phyloP scores from a whole-genome alignment of 129 eudicot genomes.

The Kitagawia praeruptora region DNA sequence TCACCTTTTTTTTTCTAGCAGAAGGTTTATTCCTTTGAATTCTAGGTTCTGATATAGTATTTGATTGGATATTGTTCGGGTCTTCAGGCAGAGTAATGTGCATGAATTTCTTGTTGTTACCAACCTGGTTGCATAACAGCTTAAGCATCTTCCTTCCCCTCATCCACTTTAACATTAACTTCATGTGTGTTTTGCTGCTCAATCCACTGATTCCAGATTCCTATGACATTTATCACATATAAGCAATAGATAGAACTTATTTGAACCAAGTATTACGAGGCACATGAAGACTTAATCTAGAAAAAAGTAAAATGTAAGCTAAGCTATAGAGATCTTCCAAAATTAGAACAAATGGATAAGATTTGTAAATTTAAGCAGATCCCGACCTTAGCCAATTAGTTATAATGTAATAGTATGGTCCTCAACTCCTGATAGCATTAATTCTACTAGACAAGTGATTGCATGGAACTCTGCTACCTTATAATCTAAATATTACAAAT shows the following conservation, averaged over 20 bases:
- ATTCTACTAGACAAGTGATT: background rate
- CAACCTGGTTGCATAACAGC: constrained; percentile 38
- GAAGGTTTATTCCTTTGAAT: constrained; percentile 14
- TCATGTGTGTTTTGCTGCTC: constrained; percentile 60
- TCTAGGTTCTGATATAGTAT: constrained; percentile 7
- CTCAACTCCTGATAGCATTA: background rate
- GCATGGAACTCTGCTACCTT: background rate
- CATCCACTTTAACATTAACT: constrained; percentile 62
- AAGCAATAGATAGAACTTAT: background rate
- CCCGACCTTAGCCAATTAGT: background rate
- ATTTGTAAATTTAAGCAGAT: background rate
- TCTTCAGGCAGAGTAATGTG: constrained; percentile 40
- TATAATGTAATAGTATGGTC: background rate
- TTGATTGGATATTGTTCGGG: constrained; percentile 20
- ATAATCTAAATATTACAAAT: background rate
- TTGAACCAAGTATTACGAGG: background rate
- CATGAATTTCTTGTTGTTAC: constrained; percentile 45
- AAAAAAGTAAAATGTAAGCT: background rate
- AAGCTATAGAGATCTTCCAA: background rate
- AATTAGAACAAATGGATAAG: background rate
- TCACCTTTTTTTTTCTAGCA: background rate
- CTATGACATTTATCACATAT: constrained; percentile 13
- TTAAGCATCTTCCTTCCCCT: constrained; percentile 49
- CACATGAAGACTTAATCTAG: background rate
- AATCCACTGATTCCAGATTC: constrained; percentile 46